These are phyloP conservation scores for Trichoderma erinaceum DNA, from an alignment of 495 filamentous ascomycete species.

Conservation along the genomic window DNA sequence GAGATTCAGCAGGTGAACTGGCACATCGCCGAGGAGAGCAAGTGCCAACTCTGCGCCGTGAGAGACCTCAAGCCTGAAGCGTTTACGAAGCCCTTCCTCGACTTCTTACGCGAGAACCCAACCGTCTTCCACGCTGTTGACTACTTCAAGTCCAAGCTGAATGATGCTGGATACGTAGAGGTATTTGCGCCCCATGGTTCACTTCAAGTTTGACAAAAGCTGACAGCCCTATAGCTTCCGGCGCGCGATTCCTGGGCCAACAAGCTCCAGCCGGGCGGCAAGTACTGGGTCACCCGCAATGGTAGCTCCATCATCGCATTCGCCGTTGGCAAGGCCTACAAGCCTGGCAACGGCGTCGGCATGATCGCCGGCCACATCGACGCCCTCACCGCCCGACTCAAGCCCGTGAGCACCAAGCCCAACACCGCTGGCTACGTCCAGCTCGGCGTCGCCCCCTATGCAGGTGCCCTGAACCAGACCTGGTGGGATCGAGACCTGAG, in stretches of 20 bases:
- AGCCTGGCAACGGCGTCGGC: conserved; percentile 75
- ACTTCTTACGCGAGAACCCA: conserved; percentile 83
- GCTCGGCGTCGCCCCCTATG: conserved; percentile 88
- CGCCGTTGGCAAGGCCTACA: conserved; percentile 70
- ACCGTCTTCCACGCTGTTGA: conserved; percentile 87
- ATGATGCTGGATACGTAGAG: conserved; percentile 63
- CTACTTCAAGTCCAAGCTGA: conserved; percentile 65
- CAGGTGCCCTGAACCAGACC: conserved; percentile 73
- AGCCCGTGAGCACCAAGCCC: conserved; percentile 79
- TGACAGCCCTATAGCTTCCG: conserved; percentile 48
- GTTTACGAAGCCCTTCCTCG: conserved; percentile 78
- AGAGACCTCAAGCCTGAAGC: conserved; percentile 45
- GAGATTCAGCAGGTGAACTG: conserved; percentile 10
- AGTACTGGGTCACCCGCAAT: conserved; percentile 85
- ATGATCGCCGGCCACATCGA: conserved; percentile 88
- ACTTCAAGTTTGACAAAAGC: background rate
- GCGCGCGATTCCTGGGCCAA: conserved; percentile 71
- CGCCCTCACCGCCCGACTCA: conserved; percentile 79
- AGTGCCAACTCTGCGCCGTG: conserved; percentile 25
- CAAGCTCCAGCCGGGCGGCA: conserved; percentile 72
- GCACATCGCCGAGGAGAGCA: background rate
- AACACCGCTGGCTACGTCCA: conserved; percentile 80
- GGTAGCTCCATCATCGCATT: conserved; percentile 85
- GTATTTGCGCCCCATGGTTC: conserved; percentile 26
- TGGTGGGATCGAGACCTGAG: conserved; percentile 96